Percentiles rank a stretch among this genome's conserved stretches.
Conservation (phyloP, 129 eudicot genomes). For the Centella asiatica region DNA sequence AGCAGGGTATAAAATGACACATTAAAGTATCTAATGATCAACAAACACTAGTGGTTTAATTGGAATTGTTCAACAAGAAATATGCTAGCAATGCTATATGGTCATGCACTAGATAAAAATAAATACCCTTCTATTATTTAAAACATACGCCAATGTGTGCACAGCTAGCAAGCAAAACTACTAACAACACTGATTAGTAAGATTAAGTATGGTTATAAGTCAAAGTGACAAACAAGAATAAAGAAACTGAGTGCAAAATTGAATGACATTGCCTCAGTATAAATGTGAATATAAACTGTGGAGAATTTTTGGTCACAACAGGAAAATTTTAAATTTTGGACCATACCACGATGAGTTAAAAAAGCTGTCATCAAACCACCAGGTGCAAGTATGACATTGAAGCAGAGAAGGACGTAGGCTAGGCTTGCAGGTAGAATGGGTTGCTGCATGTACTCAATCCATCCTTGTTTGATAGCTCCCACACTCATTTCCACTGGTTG, state of each 20-base stretch:
- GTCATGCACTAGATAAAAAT: no score
- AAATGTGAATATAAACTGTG: not conserved
- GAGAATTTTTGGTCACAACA: not conserved
- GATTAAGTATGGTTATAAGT: no score
- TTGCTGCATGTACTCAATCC: constrained; percentile 90
- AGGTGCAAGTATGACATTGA: constrained; percentile 86
- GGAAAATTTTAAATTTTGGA: constrained; percentile 5
- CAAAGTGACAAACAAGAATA: not conserved
- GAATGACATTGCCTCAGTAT: not conserved
- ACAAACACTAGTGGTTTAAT: not conserved
- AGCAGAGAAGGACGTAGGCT: constrained; percentile 92
- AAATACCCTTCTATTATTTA: no score
- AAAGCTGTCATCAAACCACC: constrained; percentile 98
- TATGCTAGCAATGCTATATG: no score
- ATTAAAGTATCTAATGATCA: not conserved
- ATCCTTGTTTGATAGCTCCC: constrained; percentile 75
- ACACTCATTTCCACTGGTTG: constrained; percentile 50
- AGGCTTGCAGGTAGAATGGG: constrained; percentile 99
- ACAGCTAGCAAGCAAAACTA: not conserved
- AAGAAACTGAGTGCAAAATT: not conserved
- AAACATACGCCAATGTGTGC: not conserved
- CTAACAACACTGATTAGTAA: no score
- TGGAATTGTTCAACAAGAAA: no score
- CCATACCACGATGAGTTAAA: constrained; percentile 84
- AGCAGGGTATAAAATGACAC: not conserved